Conservation (phyloP, 2,329 filamentous ascomycete species). For the Penicillium sp. region DNA sequence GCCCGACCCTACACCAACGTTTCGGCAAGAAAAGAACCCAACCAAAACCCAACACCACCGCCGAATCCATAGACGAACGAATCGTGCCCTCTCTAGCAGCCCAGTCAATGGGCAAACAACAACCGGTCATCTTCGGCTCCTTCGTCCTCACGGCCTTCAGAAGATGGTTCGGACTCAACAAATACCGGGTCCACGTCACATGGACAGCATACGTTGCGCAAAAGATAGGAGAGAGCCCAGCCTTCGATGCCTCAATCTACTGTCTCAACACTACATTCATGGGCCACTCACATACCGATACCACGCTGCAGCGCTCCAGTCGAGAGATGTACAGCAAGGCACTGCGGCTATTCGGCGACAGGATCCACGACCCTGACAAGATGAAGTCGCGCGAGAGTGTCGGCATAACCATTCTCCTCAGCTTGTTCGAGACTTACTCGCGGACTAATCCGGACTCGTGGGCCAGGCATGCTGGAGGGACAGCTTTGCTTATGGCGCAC, state of each 20-base stretch:
- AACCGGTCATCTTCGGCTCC: conserved; percentile 25
- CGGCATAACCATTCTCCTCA: conserved; percentile 34
- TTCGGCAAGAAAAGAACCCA: conserved; percentile 16
- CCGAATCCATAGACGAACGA: conserved; percentile 22
- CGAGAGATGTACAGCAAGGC: conserved; percentile 32
- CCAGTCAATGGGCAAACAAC: conserved; percentile 21
- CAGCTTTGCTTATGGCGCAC: conserved; percentile 30
- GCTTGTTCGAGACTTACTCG: conserved; percentile 37
- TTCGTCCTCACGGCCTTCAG: conserved; percentile 25
- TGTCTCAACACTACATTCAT: conserved; percentile 32
- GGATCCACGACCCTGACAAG: conserved; percentile 21
- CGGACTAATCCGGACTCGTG: conserved; percentile 33
- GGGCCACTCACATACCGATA: conserved; percentile 23
- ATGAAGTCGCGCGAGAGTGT: conserved; percentile 32
- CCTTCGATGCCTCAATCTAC: conserved; percentile 26
- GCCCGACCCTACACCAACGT: conserved; percentile 26
- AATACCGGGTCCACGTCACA: conserved; percentile 23
- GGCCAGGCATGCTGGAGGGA: conserved; percentile 35
- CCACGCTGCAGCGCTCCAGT: conserved; percentile 26
- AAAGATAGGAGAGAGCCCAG: conserved; percentile 19
- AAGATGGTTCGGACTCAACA: conserved; percentile 25
- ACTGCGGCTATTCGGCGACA: conserved; percentile 29
- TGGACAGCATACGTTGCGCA: conserved; percentile 24
- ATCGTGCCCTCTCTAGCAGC: conserved; percentile 25
- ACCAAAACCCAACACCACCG: not conserved